Evolutionary conservation across 2,329 filamentous ascomycete species (phyloP).

Genomic region (Aspergillus unguis): DNA sequence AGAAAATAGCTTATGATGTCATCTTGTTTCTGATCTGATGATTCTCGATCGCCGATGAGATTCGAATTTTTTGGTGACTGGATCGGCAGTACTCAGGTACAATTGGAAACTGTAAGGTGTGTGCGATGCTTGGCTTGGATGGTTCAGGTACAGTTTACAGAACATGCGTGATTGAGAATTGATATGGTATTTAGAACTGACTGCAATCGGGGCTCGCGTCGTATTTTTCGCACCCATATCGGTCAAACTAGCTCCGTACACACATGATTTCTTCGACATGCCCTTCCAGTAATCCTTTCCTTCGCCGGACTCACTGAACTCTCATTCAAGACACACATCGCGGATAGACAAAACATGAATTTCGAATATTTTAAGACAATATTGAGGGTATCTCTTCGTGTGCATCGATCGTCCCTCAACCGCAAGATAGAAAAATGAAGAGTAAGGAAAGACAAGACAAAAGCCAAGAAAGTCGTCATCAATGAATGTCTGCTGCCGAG

Average conservation of each 20-base stretch:
- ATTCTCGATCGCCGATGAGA: neutral
- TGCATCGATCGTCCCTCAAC: slow-evolving; percentile 22
- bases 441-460: slow-evolving; percentile 11
- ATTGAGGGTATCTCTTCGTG: slow-evolving; percentile 31
- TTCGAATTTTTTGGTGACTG: neutral
- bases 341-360: slow-evolving; percentile 9
- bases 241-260: neutral
- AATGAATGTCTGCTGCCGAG: slow-evolving; percentile 13
- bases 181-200: neutral
- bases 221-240: slow-evolving; percentile 3
- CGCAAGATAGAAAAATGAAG: slow-evolving; percentile 14
- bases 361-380: slow-evolving; percentile 15
- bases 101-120: no score
- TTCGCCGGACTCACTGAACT: neutral
- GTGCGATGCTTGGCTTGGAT: no score
- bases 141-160: no score
- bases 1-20: neutral
- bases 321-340: neutral
- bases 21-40: neutral
- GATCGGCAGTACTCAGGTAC: neutral
- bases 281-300: neutral
- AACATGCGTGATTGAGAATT: no score
- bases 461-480: slow-evolving; percentile 3
- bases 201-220: slow-evolving; percentile 1
- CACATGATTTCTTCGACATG: slow-evolving; percentile 2